Percentiles rank a stretch among this genome's conserved stretches.
phyloP scores from a whole-genome alignment of 148 eudicot genomes.

The Camellia granthamiana region DNA sequence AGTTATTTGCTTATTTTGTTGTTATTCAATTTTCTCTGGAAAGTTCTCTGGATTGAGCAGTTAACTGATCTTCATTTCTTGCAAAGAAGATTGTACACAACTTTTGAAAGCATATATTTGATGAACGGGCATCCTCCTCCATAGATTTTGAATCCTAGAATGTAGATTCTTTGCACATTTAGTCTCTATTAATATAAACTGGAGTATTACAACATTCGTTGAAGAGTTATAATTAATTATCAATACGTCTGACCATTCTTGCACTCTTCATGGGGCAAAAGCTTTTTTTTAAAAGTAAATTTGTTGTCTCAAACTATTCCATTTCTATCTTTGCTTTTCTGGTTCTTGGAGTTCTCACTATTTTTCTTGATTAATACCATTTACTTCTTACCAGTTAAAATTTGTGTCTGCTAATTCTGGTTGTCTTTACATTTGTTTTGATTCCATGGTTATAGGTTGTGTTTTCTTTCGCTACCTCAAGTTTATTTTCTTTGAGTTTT shows the following conservation, averaged over 20 bases:
- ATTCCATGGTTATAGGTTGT: neutral
- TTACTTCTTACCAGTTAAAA: neutral
- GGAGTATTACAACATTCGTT: neutral
- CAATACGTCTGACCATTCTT: neutral
- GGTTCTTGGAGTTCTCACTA: neutral
- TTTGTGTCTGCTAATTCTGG: neutral
- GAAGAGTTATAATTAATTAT: neutral
- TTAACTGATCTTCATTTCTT: constrained; percentile 4
- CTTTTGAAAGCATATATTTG: neutral
- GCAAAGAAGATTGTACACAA: neutral
- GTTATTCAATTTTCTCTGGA: neutral
- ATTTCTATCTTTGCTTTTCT: neutral
- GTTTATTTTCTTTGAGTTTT: constrained; percentile 7
- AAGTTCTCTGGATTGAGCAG: neutral
- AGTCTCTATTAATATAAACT: neutral
- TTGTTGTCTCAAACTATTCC: neutral
- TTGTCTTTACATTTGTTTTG: neutral
- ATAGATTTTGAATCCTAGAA: neutral
- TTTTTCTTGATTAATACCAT: neutral
- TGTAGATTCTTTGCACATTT: neutral
- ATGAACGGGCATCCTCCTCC: neutral
- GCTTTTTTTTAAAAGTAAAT: neutral
- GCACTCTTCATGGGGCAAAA: neutral
- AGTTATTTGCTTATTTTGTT: too few relatives aligned
- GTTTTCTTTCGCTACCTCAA: neutral